These are phyloP conservation scores for Echites panduratus DNA, from an alignment of 257 asterid genomes.

Conservation along the genomic window DNA sequence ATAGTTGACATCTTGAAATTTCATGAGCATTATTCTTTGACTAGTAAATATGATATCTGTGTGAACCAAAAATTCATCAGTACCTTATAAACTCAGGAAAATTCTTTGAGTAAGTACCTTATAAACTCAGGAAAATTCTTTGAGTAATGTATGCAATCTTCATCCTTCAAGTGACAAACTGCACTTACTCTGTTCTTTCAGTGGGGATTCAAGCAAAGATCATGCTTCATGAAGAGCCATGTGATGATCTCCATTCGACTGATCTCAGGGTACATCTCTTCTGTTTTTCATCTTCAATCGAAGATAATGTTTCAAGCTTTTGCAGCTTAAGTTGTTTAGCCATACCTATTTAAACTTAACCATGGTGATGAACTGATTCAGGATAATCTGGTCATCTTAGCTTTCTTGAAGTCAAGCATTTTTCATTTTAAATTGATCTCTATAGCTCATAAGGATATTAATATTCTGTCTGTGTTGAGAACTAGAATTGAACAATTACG, in stretches of 20 bases:
- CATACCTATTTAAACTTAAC: background rate
- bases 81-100: background rate
- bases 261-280: constrained; percentile 48
- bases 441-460: background rate
- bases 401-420: background rate
- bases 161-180: background rate
- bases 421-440: background rate
- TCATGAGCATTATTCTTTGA: too few relatives aligned
- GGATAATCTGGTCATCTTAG: background rate
- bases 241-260: constrained; percentile 57
- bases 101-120: background rate
- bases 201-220: constrained; percentile 77
- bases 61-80: background rate
- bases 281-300: background rate
- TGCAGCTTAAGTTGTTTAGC: background rate
- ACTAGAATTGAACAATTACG: background rate
- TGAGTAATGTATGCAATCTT: background rate
- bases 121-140: background rate
- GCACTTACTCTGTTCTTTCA: constrained; percentile 13
- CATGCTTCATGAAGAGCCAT: constrained; percentile 84
- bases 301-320: background rate
- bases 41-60: background rate
- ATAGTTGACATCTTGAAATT: too few relatives aligned
- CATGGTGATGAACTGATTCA: background rate
- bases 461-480: background rate